Conservation (phyloP, 1,139 yeast genomes). For the Candida gigantensis region DNA sequence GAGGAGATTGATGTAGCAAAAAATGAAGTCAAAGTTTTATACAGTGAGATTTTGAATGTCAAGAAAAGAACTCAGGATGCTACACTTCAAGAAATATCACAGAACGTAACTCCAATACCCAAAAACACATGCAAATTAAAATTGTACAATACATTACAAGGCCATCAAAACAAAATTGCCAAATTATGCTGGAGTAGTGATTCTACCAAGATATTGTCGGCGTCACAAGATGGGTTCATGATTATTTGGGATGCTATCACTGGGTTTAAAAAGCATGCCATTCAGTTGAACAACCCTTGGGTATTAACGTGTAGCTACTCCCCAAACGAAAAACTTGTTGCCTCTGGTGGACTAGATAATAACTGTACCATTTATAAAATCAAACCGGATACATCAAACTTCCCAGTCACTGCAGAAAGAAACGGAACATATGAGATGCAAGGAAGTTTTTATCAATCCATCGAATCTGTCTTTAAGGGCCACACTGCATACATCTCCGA, state of each 20-base stretch:
- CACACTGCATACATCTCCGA: constrained; percentile 84
- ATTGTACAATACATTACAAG: constrained; percentile 51
- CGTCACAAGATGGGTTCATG: constrained; percentile 86
- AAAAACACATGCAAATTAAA: constrained; percentile 34
- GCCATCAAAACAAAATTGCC: constrained; percentile 76
- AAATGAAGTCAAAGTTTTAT: constrained; percentile 47
- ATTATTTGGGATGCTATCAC: constrained; percentile 81
- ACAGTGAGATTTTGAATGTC: constrained; percentile 49
- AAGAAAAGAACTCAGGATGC: constrained; percentile 48
- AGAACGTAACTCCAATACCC: constrained; percentile 28
- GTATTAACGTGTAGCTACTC: constrained; percentile 75
- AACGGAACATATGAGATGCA: constrained; percentile 17
- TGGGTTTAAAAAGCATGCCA: constrained; percentile 71
- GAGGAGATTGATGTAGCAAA: constrained; percentile 38
- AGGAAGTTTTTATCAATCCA: constrained; percentile 40
- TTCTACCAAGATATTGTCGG: constrained; percentile 61
- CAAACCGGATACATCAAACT: constrained; percentile 19
- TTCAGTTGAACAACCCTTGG: constrained; percentile 74
- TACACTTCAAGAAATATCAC: constrained; percentile 42
- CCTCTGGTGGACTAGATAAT: constrained; percentile 84
- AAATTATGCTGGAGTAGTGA: constrained; percentile 70
- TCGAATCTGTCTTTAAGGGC: constrained; percentile 63
- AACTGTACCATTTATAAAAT: constrained; percentile 69
- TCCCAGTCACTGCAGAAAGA: constrained; percentile 11
- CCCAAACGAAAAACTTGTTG: constrained; percentile 64